These are phyloP conservation scores for Dissophora ornata DNA, from an alignment of 192 early-diverging fungal species.

Conservation along the genomic window DNA sequence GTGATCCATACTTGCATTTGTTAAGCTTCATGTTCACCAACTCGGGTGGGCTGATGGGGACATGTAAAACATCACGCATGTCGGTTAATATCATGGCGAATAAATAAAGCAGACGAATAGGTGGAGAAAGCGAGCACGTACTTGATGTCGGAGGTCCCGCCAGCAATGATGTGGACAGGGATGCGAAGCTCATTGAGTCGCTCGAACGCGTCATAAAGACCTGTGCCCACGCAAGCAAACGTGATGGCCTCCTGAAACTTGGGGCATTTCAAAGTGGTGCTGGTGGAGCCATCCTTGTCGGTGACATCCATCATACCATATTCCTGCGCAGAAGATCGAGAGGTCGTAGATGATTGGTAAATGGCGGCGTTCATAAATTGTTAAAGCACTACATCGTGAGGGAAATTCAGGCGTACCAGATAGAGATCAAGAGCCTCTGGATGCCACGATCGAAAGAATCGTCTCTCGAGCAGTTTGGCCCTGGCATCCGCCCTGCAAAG, in stretches of 20 bases:
- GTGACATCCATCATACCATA: slow-evolving; percentile 56
- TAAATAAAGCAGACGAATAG: not conserved
- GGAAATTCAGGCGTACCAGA: slow-evolving; percentile 51
- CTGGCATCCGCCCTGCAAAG: slow-evolving; percentile 17
- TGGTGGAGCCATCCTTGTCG: slow-evolving; percentile 48
- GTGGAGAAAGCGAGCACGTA: slow-evolving; percentile 22
- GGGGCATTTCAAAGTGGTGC: slow-evolving; percentile 55
- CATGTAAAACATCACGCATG: not conserved
- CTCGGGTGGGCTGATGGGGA: slow-evolving; percentile 8
- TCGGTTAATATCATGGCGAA: too few relatives aligned
- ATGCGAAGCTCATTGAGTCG: slow-evolving; percentile 40
- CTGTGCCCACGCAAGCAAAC: slow-evolving; percentile 15
- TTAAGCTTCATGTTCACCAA: slow-evolving; percentile 18
- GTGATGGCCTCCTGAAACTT: slow-evolving; percentile 61
- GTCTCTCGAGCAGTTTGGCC: slow-evolving; percentile 24
- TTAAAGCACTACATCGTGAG: not conserved
- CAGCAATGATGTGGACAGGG: slow-evolving; percentile 57
- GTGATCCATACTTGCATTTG: slow-evolving; percentile 19
- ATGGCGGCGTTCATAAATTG: not conserved
- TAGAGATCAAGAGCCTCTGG: slow-evolving; percentile 64
- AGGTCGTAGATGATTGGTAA: too few relatives aligned
- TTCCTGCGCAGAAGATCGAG: too few relatives aligned
- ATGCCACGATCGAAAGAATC: slow-evolving; percentile 58
- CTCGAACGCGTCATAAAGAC: slow-evolving; percentile 33
- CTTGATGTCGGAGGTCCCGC: slow-evolving; percentile 49